Percentiles rank a stretch among this genome's conserved stretches.
These are phyloP conservation scores for Ophiostoma populinum DNA, from an alignment of 2,329 filamentous ascomycete species.

Conservation along the genomic window DNA sequence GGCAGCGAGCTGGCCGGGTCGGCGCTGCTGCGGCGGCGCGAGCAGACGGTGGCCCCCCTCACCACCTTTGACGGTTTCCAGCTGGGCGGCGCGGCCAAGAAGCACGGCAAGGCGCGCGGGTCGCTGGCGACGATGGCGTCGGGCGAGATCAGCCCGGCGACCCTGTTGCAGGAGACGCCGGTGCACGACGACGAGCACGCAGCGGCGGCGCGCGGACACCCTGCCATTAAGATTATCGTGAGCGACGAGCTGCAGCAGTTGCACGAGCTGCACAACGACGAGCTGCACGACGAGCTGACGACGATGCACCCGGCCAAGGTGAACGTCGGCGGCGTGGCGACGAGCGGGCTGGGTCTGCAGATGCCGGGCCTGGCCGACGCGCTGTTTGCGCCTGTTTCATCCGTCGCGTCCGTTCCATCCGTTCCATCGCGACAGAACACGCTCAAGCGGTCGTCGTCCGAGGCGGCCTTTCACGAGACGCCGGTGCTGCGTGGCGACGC, in stretches of 20 bases:
- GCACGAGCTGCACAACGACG: constrained; percentile 4
- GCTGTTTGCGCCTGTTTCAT: too few species aligned
- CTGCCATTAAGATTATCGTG: constrained; percentile 9
- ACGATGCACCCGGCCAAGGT: too few species aligned
- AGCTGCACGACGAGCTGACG: constrained; percentile 1
- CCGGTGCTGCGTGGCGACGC: constrained; percentile 1
- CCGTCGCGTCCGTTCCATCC: not conserved
- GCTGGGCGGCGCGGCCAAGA: not conserved
- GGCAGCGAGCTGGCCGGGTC: too few species aligned
- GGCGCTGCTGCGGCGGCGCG: constrained; percentile 11
- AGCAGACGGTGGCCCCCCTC: constrained; percentile 9
- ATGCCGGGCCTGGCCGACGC: too few species aligned
- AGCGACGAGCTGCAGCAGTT: constrained; percentile 6
- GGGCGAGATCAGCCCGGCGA: constrained; percentile 9
- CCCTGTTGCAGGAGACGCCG: constrained; percentile 1
- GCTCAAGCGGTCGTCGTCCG: not conserved
- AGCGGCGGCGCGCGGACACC: not conserved
- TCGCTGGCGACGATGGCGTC: constrained; percentile 6
- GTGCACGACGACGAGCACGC: not conserved
- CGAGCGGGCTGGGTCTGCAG: too few species aligned
- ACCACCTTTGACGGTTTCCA: constrained; percentile 6
- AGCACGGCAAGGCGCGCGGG: not conserved
- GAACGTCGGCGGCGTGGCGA: too few species aligned
- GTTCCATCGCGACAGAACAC: not conserved
- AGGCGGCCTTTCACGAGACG: constrained; percentile 1